These are phyloP conservation scores for Jimgerdemannia flammicorona DNA, from an alignment of 192 early-diverging fungal genomes.

Conservation along the genomic window DNA sequence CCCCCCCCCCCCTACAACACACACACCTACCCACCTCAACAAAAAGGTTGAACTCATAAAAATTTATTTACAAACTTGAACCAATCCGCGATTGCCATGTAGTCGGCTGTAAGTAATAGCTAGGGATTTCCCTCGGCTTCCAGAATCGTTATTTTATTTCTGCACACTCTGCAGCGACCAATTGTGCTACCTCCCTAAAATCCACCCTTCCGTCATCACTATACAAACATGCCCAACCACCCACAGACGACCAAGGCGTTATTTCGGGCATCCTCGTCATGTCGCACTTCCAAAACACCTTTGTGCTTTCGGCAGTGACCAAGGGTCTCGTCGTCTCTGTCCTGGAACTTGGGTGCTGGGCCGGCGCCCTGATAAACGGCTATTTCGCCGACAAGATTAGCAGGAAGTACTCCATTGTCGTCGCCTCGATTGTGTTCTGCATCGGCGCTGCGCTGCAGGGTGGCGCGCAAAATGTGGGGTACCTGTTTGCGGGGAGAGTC, in stretches of 20 bases:
- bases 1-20: no score
- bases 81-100: neutral
- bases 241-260: slow-evolving; percentile 32
- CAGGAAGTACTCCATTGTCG: slow-evolving; percentile 57
- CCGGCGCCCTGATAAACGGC: slow-evolving; percentile 62
- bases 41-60: no score
- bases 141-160: neutral
- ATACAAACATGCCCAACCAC: neutral
- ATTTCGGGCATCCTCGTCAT: slow-evolving; percentile 35
- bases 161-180: no score
- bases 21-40: no score
- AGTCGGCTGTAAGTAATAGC: slow-evolving; percentile 29
- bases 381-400: slow-evolving; percentile 59
- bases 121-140: neutral
- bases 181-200: no score
- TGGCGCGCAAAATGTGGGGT: slow-evolving; percentile 24
- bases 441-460: slow-evolving; percentile 50
- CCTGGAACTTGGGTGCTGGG: slow-evolving; percentile 59
- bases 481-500: slow-evolving; percentile 49
- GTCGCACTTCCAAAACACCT: slow-evolving; percentile 14
- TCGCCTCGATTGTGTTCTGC: slow-evolving; percentile 50
- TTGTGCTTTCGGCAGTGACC: slow-evolving; percentile 18
- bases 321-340: slow-evolving; percentile 45
- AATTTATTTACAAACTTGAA: neutral
- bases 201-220: no score